Conservation (phyloP, 2,329 filamentous ascomycete species). For the Massarina eburnea region DNA sequence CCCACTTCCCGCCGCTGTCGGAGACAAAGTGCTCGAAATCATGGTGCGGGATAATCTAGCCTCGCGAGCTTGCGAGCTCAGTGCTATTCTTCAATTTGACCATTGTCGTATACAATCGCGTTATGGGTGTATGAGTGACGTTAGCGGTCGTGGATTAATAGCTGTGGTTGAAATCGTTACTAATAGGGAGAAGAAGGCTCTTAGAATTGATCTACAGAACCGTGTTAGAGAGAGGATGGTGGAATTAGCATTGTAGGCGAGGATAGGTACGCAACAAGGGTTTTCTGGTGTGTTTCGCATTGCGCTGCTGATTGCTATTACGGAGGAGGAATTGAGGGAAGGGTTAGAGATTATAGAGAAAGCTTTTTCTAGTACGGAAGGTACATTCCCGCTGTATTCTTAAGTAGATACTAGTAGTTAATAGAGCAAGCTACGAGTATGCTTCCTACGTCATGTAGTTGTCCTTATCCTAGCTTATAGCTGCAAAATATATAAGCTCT, state of each 20-base stretch:
- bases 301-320: conserved; percentile 62
- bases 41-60: conserved; percentile 59
- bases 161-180: conserved; percentile 60
- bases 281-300: conserved; percentile 59
- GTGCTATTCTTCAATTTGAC: conserved; percentile 50
- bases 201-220: conserved; percentile 52
- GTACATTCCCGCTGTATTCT: conserved; percentile 36
- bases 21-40: conserved; percentile 63
- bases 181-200: conserved; percentile 51
- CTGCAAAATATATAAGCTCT: no score
- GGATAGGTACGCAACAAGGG: conserved; percentile 56
- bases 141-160: conserved; percentile 61
- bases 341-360: conserved; percentile 60
- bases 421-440: no score
- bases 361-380: conserved; percentile 57
- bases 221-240: conserved; percentile 52
- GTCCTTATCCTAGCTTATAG: no score
- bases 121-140: conserved; percentile 65
- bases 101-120: conserved; percentile 49
- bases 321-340: conserved; percentile 42
- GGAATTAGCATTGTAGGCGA: conserved; percentile 58
- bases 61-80: conserved; percentile 47
- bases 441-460: no score
- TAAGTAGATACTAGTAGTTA: no score
- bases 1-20: conserved; percentile 61